Evolutionary conservation across 148 eudicot species (phyloP).

Genomic region (Polygonum aviculare): DNA sequence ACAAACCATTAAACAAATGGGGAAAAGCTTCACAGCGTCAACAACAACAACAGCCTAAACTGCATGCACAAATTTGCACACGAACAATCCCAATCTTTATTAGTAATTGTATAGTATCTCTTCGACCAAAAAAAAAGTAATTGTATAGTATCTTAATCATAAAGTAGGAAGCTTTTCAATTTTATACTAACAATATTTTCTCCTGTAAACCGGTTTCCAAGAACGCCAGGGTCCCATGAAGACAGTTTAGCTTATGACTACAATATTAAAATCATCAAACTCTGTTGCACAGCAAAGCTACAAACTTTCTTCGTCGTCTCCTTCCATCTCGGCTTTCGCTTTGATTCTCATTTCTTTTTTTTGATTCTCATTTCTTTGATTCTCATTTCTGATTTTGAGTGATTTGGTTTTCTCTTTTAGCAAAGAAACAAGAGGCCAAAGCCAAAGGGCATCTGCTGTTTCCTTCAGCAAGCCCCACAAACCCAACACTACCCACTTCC

Average conservation of each 20-base stretch:
- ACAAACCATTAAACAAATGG: not conserved
- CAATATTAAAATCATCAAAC: not conserved
- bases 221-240: slow-evolving; percentile 2
- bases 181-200: not conserved
- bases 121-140: too few species aligned
- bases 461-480: not conserved
- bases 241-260: not conserved
- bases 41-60: not conserved
- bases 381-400: not conserved
- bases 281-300: slow-evolving; percentile 1
- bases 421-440: slow-evolving; percentile 1
- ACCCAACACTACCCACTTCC: not conserved
- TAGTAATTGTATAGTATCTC: too few species aligned
- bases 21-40: not conserved
- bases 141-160: not conserved
- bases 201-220: not conserved
- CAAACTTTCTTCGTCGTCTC: not conserved
- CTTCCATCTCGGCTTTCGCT: slow-evolving; percentile 6
- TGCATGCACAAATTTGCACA: slow-evolving; percentile 5
- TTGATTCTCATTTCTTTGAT: not conserved
- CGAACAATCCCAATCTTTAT: slow-evolving; percentile 2
- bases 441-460: slow-evolving; percentile 2
- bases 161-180: not conserved
- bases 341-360: slow-evolving; percentile 1
- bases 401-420: not conserved